Evolutionary conservation across 345 rosid genomes (phyloP), one percentile per base, ranked within the genome.

Genomic region (Bruguiera sexangula): DNA sequence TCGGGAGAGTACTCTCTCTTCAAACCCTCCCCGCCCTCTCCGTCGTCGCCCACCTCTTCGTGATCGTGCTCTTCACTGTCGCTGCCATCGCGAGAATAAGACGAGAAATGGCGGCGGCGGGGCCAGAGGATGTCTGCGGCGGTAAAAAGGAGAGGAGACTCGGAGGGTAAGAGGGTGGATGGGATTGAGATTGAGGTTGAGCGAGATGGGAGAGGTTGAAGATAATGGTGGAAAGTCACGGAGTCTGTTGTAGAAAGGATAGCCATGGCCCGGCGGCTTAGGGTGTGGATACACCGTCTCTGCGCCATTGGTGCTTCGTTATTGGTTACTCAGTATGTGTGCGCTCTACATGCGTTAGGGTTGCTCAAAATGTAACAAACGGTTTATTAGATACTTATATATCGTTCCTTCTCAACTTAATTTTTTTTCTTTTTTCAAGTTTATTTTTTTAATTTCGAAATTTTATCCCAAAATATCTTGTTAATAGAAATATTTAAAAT

Each of bases 221-320:
- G 27, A 4, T 62, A 22, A 32, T 29, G 22, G 55, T 65, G 67
- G 62, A 72, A 58, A 76, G 80, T 55, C 1, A 58, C 21, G 56
- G 78, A 72, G 15, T 55, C 70, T 24, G 76, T 65, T 32, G 77
- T 65, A 30, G 83, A 66, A 58, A 80, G 34, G 46, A 81, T 74
- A 54, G 86, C 58, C 61, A 76, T 29, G 19, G 83, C 82, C 29
- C 75, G 87, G 69, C 90, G 87, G 74, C 76, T 68, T 21, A 90
- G 72, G 34, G 71, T 78, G 52, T 76, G 91, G 79, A 90, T 52
- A 72, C 88, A 84, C 50, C 96, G 88, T 63, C 93, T 80, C 68
- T 79, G 78, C 76, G 89, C 96, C 98, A 93, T 93, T 21, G 67
- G 52, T 62, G 26, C 60, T 56, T 57, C 20, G 3, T 7, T 26